These are phyloP conservation scores for Fraxinus cuspidata DNA, from an alignment of 257 asterid species.

Conservation along the genomic window DNA sequence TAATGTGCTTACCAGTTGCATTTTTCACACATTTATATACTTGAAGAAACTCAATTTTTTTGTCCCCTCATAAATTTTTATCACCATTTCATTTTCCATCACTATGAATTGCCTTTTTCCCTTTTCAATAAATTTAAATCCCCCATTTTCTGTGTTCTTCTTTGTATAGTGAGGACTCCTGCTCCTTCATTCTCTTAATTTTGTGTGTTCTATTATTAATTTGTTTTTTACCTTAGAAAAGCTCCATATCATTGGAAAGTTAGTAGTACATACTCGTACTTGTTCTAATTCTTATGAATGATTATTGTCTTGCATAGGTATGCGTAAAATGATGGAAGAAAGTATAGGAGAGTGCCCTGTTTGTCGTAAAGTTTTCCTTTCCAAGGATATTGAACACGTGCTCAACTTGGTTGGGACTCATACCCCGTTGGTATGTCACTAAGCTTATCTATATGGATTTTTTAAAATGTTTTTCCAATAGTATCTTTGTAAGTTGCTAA, in stretches of 20 bases:
- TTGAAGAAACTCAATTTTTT: not conserved
- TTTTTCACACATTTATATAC: not conserved
- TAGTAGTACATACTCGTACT: not conserved
- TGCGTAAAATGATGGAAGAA: conserved; percentile 46
- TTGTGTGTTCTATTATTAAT: not conserved
- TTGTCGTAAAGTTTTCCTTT: conserved; percentile 77
- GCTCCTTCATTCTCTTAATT: not conserved
- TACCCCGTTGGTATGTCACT: conserved; percentile 49
- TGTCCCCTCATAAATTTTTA: not conserved
- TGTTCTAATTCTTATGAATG: conserved; percentile 13
- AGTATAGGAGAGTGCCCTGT: conserved; percentile 71
- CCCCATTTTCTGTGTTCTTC: not conserved
- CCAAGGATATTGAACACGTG: conserved; percentile 82
- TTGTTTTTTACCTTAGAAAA: not conserved
- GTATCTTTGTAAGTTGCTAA: not conserved
- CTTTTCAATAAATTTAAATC: not conserved
- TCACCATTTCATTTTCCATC: not conserved
- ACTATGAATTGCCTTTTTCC: not conserved
- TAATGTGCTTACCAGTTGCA: not conserved
- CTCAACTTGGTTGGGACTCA: conserved; percentile 68
- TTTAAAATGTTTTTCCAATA: not conserved
- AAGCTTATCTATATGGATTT: not conserved
- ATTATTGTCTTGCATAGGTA: conserved; percentile 42
- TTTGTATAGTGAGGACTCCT: not conserved
- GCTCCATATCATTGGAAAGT: conserved; percentile 8